Base-by-base conservation (phyloP, 805 yeast species). In the Cyberlindnera americana region DNA sequence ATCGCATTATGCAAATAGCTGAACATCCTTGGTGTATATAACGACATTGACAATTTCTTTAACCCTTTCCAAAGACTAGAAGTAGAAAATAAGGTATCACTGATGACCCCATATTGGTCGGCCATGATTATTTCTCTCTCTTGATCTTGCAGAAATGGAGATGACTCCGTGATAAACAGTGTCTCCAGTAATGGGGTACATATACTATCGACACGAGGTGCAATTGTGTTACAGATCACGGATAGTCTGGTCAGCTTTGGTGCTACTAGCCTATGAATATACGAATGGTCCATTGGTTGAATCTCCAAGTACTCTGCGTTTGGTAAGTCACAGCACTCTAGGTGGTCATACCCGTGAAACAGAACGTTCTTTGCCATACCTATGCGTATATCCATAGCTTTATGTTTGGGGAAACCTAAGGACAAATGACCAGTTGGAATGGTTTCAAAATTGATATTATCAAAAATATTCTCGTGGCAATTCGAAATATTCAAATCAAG, bases 391-490 rank as follows among this genome's bases (percentile, higher is more conserved):
- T 35, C 41, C 26, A 35, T 38, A 2, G 40, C 15, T 3, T 26
- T 24, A 21, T 42, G 42, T 22, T 31, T 31, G 12, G 39, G 28
- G 31, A 38, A 42, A 19, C 16, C 29, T 13, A 45, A n/a, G 0
- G 38, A 21, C 7, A 45, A 41, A 2, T 17, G 14, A 6, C 14
- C 5, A 6, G 33, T 16, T 4, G 48, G 48, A 2, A 30, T 19
- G 2, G 13, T 5, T 13, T 14, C 11, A 19, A 45, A 37, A 16
- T 45, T 43, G 15, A 45, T 8, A 23, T 28, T 41, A 5, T 15
- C 18, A 13, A 45, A 25, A 10, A 41, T 29, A 17, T 17, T 37
- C 19, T 37, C 36, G 17, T 37, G 33, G 14, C 39, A 36, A 2
- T 19, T 21, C 3, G 36, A 15, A 9, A 45, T 29, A 13, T 26